These are phyloP conservation scores for Uronychia setigera DNA, from an alignment of 73 alveolate genomes.

Conservation along the genomic window DNA sequence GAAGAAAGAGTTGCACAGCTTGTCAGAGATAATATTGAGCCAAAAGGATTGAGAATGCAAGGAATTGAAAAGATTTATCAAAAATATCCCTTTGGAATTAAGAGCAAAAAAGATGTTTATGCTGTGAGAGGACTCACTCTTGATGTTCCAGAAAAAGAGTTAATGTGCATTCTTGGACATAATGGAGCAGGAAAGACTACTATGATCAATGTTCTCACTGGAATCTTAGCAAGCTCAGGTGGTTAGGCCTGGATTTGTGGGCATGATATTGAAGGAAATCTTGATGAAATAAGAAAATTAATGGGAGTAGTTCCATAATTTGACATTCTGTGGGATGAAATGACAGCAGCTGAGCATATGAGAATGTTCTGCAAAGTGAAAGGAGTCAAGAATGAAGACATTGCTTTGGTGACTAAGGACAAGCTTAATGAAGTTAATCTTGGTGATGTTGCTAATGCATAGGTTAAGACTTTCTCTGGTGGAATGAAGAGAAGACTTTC, in stretches of 20 bases:
- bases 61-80: constrained; percentile 14
- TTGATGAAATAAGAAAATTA: constrained; percentile 74
- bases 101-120: constrained; percentile 40
- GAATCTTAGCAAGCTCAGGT: constrained; percentile 64
- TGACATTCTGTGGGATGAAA: constrained; percentile 87
- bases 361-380: constrained; percentile 71
- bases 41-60: constrained; percentile 36
- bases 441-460: constrained; percentile 58
- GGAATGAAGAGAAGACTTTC: constrained; percentile 98
- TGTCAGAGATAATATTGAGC: neutral
- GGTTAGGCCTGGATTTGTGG: constrained; percentile 82
- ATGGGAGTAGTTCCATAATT: constrained; percentile 90
- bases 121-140: constrained; percentile 70
- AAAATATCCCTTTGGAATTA: constrained; percentile 14
- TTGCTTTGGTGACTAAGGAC: constrained; percentile 62
- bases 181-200: constrained; percentile 96
- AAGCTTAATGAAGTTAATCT: constrained; percentile 64
- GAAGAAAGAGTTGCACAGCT: constrained; percentile 4
- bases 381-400: constrained; percentile 62
- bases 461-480: constrained; percentile 88
- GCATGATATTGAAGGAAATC: constrained; percentile 65
- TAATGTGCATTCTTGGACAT: constrained; percentile 81
- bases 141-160: constrained; percentile 75
- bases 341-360: constrained; percentile 90
- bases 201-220: constrained; percentile 79